These are phyloP conservation scores for Endoconidiophora polonica DNA, from an alignment of 2,329 filamentous ascomycete species.

Conservation along the genomic window DNA sequence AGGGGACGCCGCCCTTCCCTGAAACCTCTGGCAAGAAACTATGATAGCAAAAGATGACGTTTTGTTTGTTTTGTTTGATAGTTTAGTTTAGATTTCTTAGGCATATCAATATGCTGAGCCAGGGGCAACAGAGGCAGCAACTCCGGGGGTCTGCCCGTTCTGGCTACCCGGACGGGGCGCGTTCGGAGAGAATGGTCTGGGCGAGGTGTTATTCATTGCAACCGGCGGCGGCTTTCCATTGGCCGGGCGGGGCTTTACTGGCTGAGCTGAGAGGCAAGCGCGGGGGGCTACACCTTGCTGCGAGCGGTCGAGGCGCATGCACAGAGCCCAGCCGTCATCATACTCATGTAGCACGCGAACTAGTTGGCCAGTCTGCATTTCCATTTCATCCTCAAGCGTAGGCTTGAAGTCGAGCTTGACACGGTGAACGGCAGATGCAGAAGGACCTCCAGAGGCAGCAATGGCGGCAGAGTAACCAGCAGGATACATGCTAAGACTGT, in stretches of 20 bases:
- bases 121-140: constrained; percentile 1
- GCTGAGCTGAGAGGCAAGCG: constrained; percentile 81
- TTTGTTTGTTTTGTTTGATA: background rate
- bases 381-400: constrained; percentile 82
- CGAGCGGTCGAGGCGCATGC: constrained; percentile 75
- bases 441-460: constrained; percentile 43
- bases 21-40: background rate
- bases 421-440: constrained; percentile 57
- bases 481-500: constrained; percentile 38
- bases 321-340: constrained; percentile 96
- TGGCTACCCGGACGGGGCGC: background rate
- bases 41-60: background rate
- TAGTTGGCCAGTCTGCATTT: constrained; percentile 62
- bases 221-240: constrained; percentile 19
- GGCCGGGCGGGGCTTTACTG: constrained; percentile 65
- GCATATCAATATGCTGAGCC: constrained; percentile 5
- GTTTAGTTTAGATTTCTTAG: background rate
- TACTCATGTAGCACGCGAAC: constrained; percentile 88
- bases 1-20: background rate
- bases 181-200: too few species aligned
- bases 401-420: constrained; percentile 90
- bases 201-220: constrained; percentile 6
- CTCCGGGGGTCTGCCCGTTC: background rate
- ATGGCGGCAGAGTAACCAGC: constrained; percentile 41
- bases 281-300: constrained; percentile 85